phyloP scores from a whole-genome alignment of 1,284 basidiomycete genomes.

The Caloboletus inedulis region DNA sequence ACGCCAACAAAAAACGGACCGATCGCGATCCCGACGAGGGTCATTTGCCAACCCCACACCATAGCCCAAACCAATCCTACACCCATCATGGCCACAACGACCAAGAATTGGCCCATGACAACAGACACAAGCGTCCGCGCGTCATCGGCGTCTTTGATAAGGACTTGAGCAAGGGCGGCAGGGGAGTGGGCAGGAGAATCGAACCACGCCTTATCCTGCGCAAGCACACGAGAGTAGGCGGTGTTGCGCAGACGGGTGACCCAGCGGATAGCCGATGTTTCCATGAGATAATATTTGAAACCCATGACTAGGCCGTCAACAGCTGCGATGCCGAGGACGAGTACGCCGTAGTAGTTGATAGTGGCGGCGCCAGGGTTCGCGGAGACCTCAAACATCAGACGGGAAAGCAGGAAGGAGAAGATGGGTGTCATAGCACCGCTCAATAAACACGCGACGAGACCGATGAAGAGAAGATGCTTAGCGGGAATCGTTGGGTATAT shows the following conservation, averaged over 20 bases:
- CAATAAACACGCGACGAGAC: conserved; percentile 61
- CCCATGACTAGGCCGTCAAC: conserved; percentile 74
- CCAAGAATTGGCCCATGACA: conserved; percentile 69
- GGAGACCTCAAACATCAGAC: conserved; percentile 78
- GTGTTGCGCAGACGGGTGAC: conserved; percentile 61
- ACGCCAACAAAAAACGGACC: conserved; percentile 81
- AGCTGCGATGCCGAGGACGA: conserved; percentile 72
- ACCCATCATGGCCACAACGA: conserved; percentile 78
- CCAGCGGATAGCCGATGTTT: conserved; percentile 76
- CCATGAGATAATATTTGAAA: conserved; percentile 75
- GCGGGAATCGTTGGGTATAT: conserved; percentile 75
- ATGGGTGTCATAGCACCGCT: conserved; percentile 86
- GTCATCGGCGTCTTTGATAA: conserved; percentile 93
- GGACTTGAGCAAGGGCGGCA: conserved; percentile 66
- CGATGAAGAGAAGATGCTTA: conserved; percentile 69
- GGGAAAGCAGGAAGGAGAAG: conserved; percentile 88
- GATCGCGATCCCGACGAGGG: conserved; percentile 85
- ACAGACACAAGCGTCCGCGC: conserved; percentile 76
- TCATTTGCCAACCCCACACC: conserved; percentile 87
- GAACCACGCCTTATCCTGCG: conserved; percentile 91
- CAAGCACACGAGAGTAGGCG: conserved; percentile 62
- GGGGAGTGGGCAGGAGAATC: conserved; percentile 68
- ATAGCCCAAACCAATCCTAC: conserved; percentile 89
- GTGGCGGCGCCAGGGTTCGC: conserved; percentile 59
- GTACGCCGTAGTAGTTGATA: conserved; percentile 68